Evolutionary conservation across 768 basidiomycete genomes (phyloP).

Genomic region (Calvatia gigantea): DNA sequence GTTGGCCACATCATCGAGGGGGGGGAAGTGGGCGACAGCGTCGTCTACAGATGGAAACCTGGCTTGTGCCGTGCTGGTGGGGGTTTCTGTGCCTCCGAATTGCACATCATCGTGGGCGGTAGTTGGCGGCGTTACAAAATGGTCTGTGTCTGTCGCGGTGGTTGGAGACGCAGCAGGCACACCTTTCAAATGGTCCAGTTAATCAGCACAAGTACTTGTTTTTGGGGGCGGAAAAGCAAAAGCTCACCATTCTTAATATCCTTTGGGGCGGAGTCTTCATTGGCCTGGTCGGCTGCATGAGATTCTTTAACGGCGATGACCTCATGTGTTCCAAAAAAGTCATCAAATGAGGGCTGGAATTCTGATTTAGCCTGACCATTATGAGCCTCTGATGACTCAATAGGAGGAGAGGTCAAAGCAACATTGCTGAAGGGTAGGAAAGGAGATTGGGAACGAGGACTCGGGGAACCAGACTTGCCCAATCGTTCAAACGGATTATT

Average conservation of each 20-base stretch:
- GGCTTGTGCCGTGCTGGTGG: constrained; percentile 10
- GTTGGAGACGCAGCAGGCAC: constrained; percentile 25
- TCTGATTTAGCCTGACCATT: constrained; percentile 6
- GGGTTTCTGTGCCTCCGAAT: constrained; percentile 14
- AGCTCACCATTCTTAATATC: neutral
- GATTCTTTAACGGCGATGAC: neutral
- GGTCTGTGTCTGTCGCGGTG: constrained; percentile 39
- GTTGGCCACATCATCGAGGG: constrained; percentile 26
- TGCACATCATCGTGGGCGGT: constrained; percentile 25
- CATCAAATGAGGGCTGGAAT: constrained; percentile 1
- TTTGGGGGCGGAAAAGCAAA: neutral
- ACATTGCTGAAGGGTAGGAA: constrained; percentile 46
- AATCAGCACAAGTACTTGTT: neutral
- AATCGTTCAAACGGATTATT: constrained; percentile 91
- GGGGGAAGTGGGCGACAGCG: constrained; percentile 35
- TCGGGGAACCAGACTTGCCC: constrained; percentile 38
- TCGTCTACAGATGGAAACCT: constrained; percentile 32
- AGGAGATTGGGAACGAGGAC: constrained; percentile 55
- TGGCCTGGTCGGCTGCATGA: constrained; percentile 8
- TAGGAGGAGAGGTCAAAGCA: constrained; percentile 18
- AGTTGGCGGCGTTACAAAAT: constrained; percentile 60
- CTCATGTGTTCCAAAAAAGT: constrained; percentile 13
- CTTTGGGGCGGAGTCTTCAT: neutral
- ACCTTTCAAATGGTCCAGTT: neutral
- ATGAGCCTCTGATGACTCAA: constrained; percentile 2